Conservation (phyloP, 2,329 filamentous ascomycete species). For the Ophiobolus disseminans region DNA sequence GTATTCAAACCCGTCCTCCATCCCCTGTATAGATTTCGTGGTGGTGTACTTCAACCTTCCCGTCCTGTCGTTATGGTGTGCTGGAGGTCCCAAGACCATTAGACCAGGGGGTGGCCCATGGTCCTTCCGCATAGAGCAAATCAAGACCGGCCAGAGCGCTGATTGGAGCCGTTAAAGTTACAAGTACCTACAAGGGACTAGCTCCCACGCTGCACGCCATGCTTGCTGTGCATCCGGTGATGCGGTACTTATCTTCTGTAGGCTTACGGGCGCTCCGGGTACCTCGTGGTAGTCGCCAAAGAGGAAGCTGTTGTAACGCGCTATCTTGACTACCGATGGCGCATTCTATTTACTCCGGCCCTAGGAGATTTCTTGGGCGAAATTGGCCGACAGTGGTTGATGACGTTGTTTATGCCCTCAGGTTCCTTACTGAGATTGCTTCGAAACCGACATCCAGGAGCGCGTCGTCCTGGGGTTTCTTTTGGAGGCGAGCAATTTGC, state of each 20-base stretch:
- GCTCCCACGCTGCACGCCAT: background rate
- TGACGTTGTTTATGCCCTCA: background rate
- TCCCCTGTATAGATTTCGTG: background rate
- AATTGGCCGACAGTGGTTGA: background rate
- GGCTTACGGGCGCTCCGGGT: slow-evolving; percentile 3
- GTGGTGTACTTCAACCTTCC: slow-evolving; percentile 17
- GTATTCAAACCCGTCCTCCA: slow-evolving; percentile 13
- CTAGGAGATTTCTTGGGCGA: background rate
- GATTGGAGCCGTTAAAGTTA: slow-evolving; percentile 9
- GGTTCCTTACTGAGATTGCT: background rate
- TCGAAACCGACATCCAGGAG: no score
- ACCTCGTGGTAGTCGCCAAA: slow-evolving; percentile 15
- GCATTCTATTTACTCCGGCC: background rate
- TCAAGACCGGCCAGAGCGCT: background rate
- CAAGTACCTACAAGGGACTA: slow-evolving; percentile 4
- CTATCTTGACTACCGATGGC: background rate
- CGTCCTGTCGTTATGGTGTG: slow-evolving; percentile 9
- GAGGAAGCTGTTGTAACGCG: slow-evolving; percentile 21
- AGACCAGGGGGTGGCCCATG: slow-evolving; percentile 19
- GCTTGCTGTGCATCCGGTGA: slow-evolving; percentile 2
- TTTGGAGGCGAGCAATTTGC: no score
- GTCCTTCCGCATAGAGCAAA: slow-evolving; percentile 22
- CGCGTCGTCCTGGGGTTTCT: no score
- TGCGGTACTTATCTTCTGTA: slow-evolving; percentile 21
- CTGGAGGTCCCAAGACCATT: slow-evolving; percentile 20